Conservation (phyloP, 352 stramenopile genomes). For the Paralagenidium karlingii region DNA sequence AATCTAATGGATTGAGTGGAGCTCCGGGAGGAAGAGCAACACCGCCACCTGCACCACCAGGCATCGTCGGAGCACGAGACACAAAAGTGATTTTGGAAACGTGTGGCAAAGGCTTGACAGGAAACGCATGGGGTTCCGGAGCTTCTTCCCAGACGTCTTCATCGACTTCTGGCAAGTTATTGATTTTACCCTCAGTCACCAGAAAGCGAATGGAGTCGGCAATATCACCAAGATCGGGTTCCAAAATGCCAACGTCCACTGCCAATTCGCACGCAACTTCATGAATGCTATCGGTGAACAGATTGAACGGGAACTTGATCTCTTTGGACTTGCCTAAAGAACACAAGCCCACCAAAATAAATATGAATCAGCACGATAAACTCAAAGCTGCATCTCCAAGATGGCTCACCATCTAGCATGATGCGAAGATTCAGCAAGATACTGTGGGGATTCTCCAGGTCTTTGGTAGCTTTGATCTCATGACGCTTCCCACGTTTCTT, state of each 20-base stretch:
- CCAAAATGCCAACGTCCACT: constrained; percentile 86
- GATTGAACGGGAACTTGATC: constrained; percentile 94
- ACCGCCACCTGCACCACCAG: no score
- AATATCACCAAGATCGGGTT: constrained; percentile 89
- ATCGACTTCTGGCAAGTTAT: constrained; percentile 61
- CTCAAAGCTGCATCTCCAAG: no score
- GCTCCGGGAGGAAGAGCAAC: no score
- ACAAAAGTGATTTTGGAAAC: constrained; percentile 75
- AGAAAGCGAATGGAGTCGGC: constrained; percentile 88
- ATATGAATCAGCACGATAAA: neutral
- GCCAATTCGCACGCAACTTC: constrained; percentile 93
- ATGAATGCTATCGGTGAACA: constrained; percentile 89
- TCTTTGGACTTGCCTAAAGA: constrained; percentile 94
- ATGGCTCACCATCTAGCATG: constrained; percentile 74
- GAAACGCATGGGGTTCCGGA: constrained; percentile 70
- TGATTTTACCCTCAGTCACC: constrained; percentile 76
- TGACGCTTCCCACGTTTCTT: constrained; percentile 57
- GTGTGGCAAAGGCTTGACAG: constrained; percentile 57
- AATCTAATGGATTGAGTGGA: no score
- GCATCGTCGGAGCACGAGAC: constrained; percentile 3
- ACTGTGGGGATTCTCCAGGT: constrained; percentile 69
- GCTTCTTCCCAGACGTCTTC: constrained; percentile 82
- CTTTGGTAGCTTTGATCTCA: constrained; percentile 72
- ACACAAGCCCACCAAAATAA: constrained; percentile 25
- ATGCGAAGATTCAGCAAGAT: constrained; percentile 85